These are phyloP conservation scores for Fraxinus ornus DNA, from an alignment of 305 asterid genomes.

Conservation along the genomic window DNA sequence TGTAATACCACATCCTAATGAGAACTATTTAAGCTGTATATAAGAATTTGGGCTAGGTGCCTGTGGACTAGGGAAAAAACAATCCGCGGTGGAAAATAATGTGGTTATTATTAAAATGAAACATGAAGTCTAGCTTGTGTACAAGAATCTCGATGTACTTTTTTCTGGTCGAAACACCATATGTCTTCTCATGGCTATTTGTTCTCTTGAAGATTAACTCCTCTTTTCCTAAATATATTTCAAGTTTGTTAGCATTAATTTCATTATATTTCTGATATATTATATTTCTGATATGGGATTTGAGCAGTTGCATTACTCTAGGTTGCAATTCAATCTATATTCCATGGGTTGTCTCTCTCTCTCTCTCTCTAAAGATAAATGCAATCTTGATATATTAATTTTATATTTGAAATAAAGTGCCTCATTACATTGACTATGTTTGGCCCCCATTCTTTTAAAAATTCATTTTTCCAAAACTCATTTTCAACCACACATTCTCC, in stretches of 20 bases:
- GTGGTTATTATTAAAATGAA: neutral
- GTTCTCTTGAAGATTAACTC: neutral
- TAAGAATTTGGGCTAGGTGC: neutral
- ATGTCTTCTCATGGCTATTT: neutral
- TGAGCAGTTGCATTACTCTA: neutral
- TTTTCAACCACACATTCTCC: neutral
- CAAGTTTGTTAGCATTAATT: neutral
- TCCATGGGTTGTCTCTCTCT: neutral
- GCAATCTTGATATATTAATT: neutral
- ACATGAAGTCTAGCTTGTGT: neutral
- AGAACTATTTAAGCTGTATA: neutral
- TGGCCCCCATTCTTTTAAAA: neutral
- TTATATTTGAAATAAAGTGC: neutral
- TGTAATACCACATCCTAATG: neutral
- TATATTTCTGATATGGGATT: too few species aligned
- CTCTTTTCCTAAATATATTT: neutral
- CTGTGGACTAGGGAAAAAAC: neutral
- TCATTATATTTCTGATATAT: neutral
- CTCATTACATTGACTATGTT: neutral
- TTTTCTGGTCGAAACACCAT: neutral
- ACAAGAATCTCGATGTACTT: neutral
- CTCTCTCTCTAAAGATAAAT: neutral
- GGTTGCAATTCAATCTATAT: neutral
- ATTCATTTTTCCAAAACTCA: neutral
- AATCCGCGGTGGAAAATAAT: neutral